A percentile compares a stretch with the other conserved stretches of the same genome.
phyloP scores from a whole-genome alignment of 345 rosid genomes.

The Hibiscus mutabilis region DNA sequence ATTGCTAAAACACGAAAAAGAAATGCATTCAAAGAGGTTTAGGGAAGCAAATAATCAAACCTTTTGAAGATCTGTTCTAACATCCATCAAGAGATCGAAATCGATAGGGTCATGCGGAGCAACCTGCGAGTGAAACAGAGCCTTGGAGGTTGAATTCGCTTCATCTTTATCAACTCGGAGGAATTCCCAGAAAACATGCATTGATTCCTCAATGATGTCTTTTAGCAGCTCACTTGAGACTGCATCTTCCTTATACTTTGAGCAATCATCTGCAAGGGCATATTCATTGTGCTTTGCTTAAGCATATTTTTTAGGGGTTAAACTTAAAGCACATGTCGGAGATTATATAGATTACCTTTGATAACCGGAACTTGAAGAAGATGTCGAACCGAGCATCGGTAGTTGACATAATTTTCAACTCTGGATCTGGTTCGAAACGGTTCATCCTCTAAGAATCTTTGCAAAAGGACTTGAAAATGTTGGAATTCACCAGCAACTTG shows the following conservation, averaged over 20 bases:
- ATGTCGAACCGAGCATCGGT: constrained; percentile 41
- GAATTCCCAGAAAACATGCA: constrained; percentile 58
- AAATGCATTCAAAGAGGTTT: not conserved
- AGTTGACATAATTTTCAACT: constrained; percentile 55
- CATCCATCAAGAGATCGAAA: constrained; percentile 37
- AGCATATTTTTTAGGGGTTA: not conserved
- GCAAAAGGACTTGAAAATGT: constrained; percentile 72
- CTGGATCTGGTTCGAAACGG: constrained; percentile 60
- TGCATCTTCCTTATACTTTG: constrained; percentile 33
- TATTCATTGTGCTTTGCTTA: not conserved
- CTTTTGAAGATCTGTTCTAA: constrained; percentile 55
- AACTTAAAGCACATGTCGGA: not conserved
- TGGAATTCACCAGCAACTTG: constrained; percentile 75
- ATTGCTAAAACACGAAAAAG: not conserved
- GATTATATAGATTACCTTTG: constrained; percentile 39
- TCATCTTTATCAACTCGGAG: constrained; percentile 45
- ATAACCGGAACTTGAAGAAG: constrained; percentile 74
- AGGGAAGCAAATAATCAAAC: constrained; percentile 20
- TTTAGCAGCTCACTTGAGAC: constrained; percentile 30
- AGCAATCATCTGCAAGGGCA: constrained; percentile 40
- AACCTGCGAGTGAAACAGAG: constrained; percentile 26
- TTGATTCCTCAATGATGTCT: constrained; percentile 40
- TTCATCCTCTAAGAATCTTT: constrained; percentile 74
- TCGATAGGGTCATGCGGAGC: constrained; percentile 43
- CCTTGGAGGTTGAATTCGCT: constrained; percentile 16